A percentile compares a stretch with the other conserved stretches of the same genome.
Conservation (phyloP, 306 rosid species). For the Canavalia ensiformis region DNA sequence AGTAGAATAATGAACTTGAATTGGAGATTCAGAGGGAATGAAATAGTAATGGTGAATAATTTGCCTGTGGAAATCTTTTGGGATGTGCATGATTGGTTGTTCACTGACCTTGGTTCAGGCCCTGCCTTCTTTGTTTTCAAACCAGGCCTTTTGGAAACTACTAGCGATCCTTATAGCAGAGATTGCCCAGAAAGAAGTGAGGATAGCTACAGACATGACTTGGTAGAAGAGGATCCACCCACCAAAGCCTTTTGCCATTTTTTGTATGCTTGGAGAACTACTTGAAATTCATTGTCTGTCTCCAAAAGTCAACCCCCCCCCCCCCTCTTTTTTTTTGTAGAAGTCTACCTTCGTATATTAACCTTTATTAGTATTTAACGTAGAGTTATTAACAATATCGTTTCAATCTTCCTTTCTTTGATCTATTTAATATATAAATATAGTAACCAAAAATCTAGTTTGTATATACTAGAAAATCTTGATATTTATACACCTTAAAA, state of each 20-base stretch:
- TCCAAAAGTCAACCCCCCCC: not conserved
- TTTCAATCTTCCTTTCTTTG: slow-evolving; percentile 21
- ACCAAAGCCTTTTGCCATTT: slow-evolving; percentile 55
- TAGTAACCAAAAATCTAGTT: not conserved
- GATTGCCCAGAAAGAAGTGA: slow-evolving; percentile 33
- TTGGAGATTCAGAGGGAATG: slow-evolving; percentile 85
- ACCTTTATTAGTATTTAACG: too few relatives aligned
- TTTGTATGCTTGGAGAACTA: slow-evolving; percentile 70
- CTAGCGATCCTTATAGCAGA: slow-evolving; percentile 5
- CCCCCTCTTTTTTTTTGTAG: not conserved
- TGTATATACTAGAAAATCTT: too few relatives aligned
- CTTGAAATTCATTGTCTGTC: slow-evolving; percentile 26
- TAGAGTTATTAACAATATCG: slow-evolving; percentile 11
- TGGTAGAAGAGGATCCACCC: slow-evolving; percentile 38
- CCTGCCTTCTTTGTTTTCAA: slow-evolving; percentile 74
- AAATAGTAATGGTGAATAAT: slow-evolving; percentile 60
- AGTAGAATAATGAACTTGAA: slow-evolving; percentile 71
- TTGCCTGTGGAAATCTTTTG: slow-evolving; percentile 65
- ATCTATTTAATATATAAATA: not conserved
- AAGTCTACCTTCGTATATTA: not conserved
- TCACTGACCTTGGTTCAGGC: slow-evolving; percentile 51
- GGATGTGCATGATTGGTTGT: slow-evolving; percentile 87
- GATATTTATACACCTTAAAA: too few relatives aligned
- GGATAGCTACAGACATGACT: not conserved
- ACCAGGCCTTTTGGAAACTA: slow-evolving; percentile 48